Evolutionary conservation across 768 basidiomycete species (phyloP).

Genomic region (Boletus barrowsii): DNA sequence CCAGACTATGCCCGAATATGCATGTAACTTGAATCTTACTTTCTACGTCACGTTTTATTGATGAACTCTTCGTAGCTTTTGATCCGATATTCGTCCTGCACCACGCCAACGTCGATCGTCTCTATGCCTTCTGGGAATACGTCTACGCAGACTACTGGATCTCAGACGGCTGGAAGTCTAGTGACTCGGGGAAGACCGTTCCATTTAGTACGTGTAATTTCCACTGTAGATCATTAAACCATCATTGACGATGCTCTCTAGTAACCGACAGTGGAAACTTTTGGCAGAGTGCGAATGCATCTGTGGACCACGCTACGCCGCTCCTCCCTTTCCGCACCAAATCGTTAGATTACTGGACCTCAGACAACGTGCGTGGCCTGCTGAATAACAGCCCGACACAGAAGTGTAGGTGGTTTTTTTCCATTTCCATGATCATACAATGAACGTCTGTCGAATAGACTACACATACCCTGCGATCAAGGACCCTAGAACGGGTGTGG

Average conservation of each 20-base stretch:
- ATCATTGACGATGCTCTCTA: neutral
- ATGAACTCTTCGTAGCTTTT: constrained; percentile 1
- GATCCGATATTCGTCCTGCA: constrained; percentile 18
- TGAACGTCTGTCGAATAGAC: constrained; percentile 1
- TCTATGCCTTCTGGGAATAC: constrained; percentile 20
- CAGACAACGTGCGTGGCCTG: constrained; percentile 4
- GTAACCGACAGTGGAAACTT: neutral
- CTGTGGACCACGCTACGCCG: neutral
- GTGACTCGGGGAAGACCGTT: neutral
- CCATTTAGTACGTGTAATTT: constrained; percentile 8
- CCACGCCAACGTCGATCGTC: constrained; percentile 15
- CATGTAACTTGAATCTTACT: neutral
- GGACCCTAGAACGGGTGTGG: neutral
- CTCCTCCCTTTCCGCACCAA: constrained; percentile 14
- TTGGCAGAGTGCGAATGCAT: neutral
- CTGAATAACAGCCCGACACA: neutral
- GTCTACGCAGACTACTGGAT: constrained; percentile 18
- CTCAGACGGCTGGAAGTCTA: constrained; percentile 7
- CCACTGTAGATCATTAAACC: neutral
- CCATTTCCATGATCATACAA: neutral
- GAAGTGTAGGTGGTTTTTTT: constrained; percentile 9
- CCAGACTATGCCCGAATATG: constrained; percentile 15
- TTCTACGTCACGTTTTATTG: neutral
- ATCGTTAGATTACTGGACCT: constrained; percentile 6
- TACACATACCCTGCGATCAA: constrained; percentile 18